phyloP scores from a whole-genome alignment of 1,139 yeast species.

The Sugiyamaella castrensis region DNA sequence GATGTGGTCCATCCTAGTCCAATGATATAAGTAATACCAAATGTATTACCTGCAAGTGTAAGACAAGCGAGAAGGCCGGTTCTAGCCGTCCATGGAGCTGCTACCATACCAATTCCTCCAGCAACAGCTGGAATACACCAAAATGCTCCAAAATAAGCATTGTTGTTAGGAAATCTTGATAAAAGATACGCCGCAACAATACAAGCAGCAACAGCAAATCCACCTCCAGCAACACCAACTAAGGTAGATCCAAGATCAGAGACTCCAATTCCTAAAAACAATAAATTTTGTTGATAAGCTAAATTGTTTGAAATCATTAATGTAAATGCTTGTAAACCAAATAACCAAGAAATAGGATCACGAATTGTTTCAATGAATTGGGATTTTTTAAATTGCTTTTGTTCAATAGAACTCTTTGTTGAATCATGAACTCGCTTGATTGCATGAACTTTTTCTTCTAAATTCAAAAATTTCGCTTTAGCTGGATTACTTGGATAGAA shows the following conservation, averaged over 20 bases:
- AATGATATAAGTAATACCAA: slow-evolving; percentile 44
- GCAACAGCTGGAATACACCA: slow-evolving; percentile 46
- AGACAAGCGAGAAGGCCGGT: slow-evolving; percentile 46
- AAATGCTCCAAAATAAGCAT: slow-evolving; percentile 40
- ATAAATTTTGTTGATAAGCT: slow-evolving; percentile 46
- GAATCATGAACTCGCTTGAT: slow-evolving; percentile 45
- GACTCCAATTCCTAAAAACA: slow-evolving; percentile 45
- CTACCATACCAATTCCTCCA: slow-evolving; percentile 46
- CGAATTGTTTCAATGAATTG: slow-evolving; percentile 46
- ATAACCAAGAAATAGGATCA: slow-evolving; percentile 51
- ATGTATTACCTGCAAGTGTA: slow-evolving; percentile 40
- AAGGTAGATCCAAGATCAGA: slow-evolving; percentile 47
- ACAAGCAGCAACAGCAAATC: slow-evolving; percentile 42
- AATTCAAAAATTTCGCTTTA: slow-evolving; percentile 39
- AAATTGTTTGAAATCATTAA: slow-evolving; percentile 46
- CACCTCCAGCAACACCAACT: slow-evolving; percentile 52
- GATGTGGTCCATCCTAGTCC: slow-evolving; percentile 41
- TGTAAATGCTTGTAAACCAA: slow-evolving; percentile 40
- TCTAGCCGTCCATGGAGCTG: slow-evolving; percentile 43
- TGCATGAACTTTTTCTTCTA: slow-evolving; percentile 45
- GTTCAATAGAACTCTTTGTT: slow-evolving; percentile 46
- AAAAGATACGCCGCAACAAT: slow-evolving; percentile 36
- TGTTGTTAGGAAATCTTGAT: slow-evolving; percentile 9
- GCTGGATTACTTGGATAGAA: slow-evolving; percentile 48
- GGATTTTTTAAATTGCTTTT: slow-evolving; percentile 43